Evolutionary conservation across 768 basidiomycete genomes (phyloP), one percentile per base, ranked within the genome.

Genomic region (Heimioporus sp.): DNA sequence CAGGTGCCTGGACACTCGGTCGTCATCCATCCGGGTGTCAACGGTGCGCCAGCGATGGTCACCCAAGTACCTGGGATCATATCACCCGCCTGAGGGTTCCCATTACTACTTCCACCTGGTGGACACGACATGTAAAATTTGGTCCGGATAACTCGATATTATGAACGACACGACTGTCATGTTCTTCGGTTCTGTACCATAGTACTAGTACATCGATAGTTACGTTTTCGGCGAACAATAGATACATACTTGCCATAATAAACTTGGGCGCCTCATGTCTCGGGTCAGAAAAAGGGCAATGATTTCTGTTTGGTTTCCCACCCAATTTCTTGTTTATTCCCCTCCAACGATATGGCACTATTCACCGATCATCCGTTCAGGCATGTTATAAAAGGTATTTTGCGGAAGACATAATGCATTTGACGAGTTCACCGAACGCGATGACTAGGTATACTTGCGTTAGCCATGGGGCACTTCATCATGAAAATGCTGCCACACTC

Each of bases 11-110:
- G 86, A 9, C 79, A 82, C 58, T 80, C 86, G 9, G 70, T 87
- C 55, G 71, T 90, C 42, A 82, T 90, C 54, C 86, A 87, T 57
- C 87, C 85, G 30, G 80, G 82, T 42, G 53, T 76, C 50, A 79
- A 81, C 55, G 86, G 87, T 35, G 76, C 73, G 36, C 78, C 80
- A 19, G 73, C 86, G 13, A 75, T 78, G n/a, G 71, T 90, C 45
- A 82, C 80, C 15, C 83, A 85, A 57, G 68, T 87, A 28, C 84
- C 80, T 19, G 63, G 63, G 59, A 41, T 70, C 43, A 58, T 66
- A 28, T 39, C 63, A 28, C 54, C 55, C 15, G 54, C 44, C 46
- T 65, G 44, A 60, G 51, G 19, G 24, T n/a, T 12, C 13, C 13
- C 35, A 35, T 35, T 35, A 35, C 47, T n/a, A 2, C 34, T 39